phyloP scores from a whole-genome alignment of 257 asterid species.

The Anisodus acutangulus region DNA sequence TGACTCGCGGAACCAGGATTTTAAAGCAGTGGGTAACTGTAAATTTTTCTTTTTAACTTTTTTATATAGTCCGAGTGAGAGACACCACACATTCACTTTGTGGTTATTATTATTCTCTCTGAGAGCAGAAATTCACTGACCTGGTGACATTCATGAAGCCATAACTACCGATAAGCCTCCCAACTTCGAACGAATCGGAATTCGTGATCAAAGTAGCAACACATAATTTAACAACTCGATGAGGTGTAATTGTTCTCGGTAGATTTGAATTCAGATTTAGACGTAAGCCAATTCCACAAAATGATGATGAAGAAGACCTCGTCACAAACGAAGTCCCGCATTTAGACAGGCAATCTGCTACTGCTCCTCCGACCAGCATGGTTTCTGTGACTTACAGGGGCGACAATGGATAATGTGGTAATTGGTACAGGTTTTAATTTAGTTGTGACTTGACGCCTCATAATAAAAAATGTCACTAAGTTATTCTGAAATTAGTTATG shows the following conservation, averaged over 20 bases:
- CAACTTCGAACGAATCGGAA: conserved; percentile 81
- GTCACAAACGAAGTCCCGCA: not conserved
- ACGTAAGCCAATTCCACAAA: conserved; percentile 17
- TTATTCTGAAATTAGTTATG: no score
- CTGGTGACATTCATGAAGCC: conserved; percentile 90
- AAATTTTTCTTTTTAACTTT: not conserved
- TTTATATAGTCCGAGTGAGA: no score
- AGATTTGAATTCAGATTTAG: conserved; percentile 20
- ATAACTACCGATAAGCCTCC: conserved; percentile 83
- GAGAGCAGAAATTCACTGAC: conserved; percentile 33
- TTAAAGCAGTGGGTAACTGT: not conserved
- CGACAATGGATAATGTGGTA: no score
- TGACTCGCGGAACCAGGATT: no score
- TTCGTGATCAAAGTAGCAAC: conserved; percentile 62
- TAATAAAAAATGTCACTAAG: no score
- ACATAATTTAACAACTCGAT: conserved; percentile 38
- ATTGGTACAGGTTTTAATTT: no score
- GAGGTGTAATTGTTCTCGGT: conserved; percentile 29
- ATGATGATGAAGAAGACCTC: conserved; percentile 18
- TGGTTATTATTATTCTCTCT: no score
- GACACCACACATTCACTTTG: no score
- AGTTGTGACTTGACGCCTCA: no score
- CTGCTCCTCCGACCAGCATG: conserved; percentile 27
- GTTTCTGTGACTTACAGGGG: no score
- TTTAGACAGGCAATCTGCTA: conserved; percentile 19